phyloP scores from a whole-genome alignment of 495 filamentous ascomycete species.

The Penicillium silybi region DNA sequence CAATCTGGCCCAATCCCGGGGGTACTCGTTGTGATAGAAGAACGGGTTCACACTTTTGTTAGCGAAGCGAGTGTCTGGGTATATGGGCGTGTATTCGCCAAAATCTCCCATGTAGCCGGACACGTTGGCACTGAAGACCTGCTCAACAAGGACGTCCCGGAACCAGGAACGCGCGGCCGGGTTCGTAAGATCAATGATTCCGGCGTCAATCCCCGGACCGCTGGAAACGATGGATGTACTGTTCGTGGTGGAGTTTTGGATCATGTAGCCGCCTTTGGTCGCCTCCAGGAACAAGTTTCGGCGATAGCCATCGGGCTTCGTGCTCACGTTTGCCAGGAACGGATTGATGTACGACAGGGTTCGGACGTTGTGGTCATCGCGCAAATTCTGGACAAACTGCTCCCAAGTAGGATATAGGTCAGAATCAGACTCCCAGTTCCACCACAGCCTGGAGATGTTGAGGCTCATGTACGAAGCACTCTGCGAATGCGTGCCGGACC shows the following conservation, averaged over 20 bases:
- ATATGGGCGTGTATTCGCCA: slow-evolving; percentile 23
- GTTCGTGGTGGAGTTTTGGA: slow-evolving; percentile 22
- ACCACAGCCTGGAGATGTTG: slow-evolving; percentile 28
- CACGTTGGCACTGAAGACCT: slow-evolving; percentile 23
- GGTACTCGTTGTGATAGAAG: slow-evolving; percentile 23
- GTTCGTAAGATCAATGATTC: slow-evolving; percentile 25
- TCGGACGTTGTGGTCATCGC: slow-evolving; percentile 22
- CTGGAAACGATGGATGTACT: slow-evolving; percentile 22
- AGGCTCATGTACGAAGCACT: slow-evolving; percentile 18
- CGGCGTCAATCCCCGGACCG: slow-evolving; percentile 21
- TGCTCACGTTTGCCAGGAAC: slow-evolving; percentile 23
- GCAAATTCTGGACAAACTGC: slow-evolving; percentile 23
- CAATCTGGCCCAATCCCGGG: slow-evolving; percentile 21
- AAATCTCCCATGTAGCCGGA: slow-evolving; percentile 26
- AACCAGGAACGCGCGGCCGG: slow-evolving; percentile 18
- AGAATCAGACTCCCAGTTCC: slow-evolving; percentile 27
- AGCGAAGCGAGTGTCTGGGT: slow-evolving; percentile 14
- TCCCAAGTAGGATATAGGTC: slow-evolving; percentile 24
- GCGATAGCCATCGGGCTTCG: slow-evolving; percentile 19
- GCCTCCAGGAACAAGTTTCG: slow-evolving; percentile 20
- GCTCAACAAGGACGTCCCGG: slow-evolving; percentile 15
- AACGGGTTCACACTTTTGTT: slow-evolving; percentile 20
- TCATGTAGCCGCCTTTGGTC: slow-evolving; percentile 14
- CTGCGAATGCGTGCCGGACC: slow-evolving; percentile 22
- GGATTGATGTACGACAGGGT: slow-evolving; percentile 28